Percentiles rank a stretch among this genome's conserved stretches.
phyloP scores from a whole-genome alignment of 2,329 filamentous ascomycete genomes.

The Sporothrix luriei region DNA sequence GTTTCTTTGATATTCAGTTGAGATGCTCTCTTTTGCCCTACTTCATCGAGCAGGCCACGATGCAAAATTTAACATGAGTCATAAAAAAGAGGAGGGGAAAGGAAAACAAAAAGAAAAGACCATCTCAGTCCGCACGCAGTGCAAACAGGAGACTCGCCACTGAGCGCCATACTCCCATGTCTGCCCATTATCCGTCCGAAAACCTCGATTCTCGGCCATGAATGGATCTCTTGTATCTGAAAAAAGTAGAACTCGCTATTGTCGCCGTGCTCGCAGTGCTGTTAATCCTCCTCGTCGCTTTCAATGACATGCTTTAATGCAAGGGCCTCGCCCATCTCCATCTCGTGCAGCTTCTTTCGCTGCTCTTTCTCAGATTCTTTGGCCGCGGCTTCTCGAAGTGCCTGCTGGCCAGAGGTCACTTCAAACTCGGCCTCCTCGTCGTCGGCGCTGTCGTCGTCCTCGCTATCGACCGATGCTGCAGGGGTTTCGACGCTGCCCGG shows the following conservation, averaged over 20 bases:
- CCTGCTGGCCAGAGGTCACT: slow-evolving; percentile 45
- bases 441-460: slow-evolving; percentile 51
- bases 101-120: slow-evolving; percentile 18
- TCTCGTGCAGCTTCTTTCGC: slow-evolving; percentile 60
- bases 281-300: slow-evolving; percentile 41
- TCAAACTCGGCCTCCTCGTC: slow-evolving; percentile 51
- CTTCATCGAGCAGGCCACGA: not conserved
- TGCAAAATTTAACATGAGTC: not conserved
- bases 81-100: not conserved
- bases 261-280: not conserved
- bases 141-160: not conserved
- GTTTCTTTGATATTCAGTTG: not conserved
- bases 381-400: slow-evolving; percentile 49
- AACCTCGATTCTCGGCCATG: not conserved
- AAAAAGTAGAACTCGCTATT: not conserved
- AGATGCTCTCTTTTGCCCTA: not conserved
- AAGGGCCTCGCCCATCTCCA: slow-evolving; percentile 62
- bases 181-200: not conserved
- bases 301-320: slow-evolving; percentile 45
- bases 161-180: slow-evolving; percentile 16
- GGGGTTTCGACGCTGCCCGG: slow-evolving; percentile 36
- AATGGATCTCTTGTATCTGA: not conserved
- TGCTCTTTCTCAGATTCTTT: slow-evolving; percentile 51
- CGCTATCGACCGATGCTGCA: slow-evolving; percentile 41
- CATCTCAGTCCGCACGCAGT: not conserved